Evolutionary conservation across 768 basidiomycete genomes (phyloP), one percentile per base, ranked within the genome.

Genomic region (Rhodotorula taiwanensis): DNA sequence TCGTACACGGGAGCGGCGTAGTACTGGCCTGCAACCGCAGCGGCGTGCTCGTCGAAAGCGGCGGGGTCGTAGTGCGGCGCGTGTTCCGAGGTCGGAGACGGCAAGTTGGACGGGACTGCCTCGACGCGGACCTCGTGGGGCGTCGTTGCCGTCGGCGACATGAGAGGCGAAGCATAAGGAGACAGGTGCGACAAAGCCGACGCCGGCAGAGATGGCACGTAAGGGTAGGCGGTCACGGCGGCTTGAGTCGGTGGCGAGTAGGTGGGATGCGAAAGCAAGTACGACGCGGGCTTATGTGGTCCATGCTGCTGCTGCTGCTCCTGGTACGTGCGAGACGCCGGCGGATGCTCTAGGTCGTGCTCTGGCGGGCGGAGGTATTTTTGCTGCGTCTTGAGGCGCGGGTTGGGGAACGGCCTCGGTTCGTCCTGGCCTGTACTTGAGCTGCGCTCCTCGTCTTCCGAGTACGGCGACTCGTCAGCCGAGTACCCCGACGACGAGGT

Each of bases 321-420:
- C 16, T n/a, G 42, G 27, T 6, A 47, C 15, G n/a, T n/a, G n/a
- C 18, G 52, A 31, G 43, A 31, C 30, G 18, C 51, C 33, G 43
- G 52, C 53, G 14, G 42, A 11, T 41, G 39, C 10, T 9, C 33
- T n/a, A 13, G 33, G 44, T 25, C 43, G 42, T 52, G 48, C 43
- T 44, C 47, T 23, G 49, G 10, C 43, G 41, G 30, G 49, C 58
- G 53, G 18, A 39, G 30, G 59, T 65, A 43, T 44, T 49, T 30
- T 11, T 55, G 54, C 36, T 65, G 49, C 27, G 25, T 34, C 43
- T 53, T 27, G 31, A 34, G 27, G 15, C 16, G 28, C 11, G 48
- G 57, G 18, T 39, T 23, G 3, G 57, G 57, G 57, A 58, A 58
- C 21, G 57, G 57, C 11, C 53, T 52, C 28, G 48, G 49, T 23